Conservation (phyloP, 768 basidiomycete genomes). For the Suillus clintonianus region DNA sequence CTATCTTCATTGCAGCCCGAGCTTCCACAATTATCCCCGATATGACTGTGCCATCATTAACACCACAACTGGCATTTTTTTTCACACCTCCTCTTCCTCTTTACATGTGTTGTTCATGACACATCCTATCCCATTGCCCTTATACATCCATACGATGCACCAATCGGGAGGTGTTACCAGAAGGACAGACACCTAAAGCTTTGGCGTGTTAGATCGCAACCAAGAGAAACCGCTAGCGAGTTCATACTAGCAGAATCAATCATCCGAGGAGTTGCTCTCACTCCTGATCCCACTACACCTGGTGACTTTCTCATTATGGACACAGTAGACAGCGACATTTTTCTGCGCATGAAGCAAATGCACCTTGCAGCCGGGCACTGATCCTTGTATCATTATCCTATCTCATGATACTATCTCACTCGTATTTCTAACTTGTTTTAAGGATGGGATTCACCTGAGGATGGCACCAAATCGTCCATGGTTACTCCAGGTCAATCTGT, state of each 20-base stretch:
- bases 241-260: slow-evolving; percentile 32
- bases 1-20: slow-evolving; percentile 30
- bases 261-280: slow-evolving; percentile 28
- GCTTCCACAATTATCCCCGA: slow-evolving; percentile 27
- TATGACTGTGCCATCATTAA: slow-evolving; percentile 31
- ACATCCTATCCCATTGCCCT: slow-evolving; percentile 15
- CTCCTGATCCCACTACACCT: slow-evolving; percentile 14
- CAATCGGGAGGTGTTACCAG: slow-evolving; percentile 1
- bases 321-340: slow-evolving; percentile 1
- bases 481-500: no score
- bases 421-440: no score
- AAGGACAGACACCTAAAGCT: slow-evolving; percentile 28
- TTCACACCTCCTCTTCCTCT: slow-evolving; percentile 22
- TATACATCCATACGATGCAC: slow-evolving; percentile 18
- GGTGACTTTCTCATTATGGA: slow-evolving; percentile 4
- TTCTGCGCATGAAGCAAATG: slow-evolving; percentile 2
- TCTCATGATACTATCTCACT: no score
- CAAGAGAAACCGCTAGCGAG: slow-evolving; percentile 8
- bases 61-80: slow-evolving; percentile 6
- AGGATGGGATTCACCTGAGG: no score
- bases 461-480: no score
- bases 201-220: slow-evolving; percentile 13
- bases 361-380: neutral
- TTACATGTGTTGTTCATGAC: slow-evolving; percentile 13
- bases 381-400: no score